Conservation (phyloP, 2,329 filamentous ascomycete species). For the Colletotrichum lini region DNA sequence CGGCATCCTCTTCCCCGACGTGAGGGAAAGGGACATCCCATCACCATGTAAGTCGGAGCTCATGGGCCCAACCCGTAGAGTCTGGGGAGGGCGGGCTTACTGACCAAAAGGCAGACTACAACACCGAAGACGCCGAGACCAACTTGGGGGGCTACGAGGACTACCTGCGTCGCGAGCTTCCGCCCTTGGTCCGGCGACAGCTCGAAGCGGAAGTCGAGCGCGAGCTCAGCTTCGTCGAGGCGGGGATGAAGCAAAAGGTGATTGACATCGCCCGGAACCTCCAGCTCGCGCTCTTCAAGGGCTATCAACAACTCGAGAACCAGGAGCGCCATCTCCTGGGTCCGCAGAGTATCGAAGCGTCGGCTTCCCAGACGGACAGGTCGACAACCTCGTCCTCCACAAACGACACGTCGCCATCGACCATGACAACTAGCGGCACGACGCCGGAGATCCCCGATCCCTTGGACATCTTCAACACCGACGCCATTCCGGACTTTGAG, state of each 20-base stretch:
- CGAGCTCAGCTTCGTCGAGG: slow-evolving; percentile 47
- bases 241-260: slow-evolving; percentile 45
- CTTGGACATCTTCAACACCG: slow-evolving; percentile 26
- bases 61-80: accelerated
- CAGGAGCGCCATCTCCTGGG: slow-evolving; percentile 17
- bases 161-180: slow-evolving; percentile 52
- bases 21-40: slow-evolving; percentile 42
- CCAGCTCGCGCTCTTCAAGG: slow-evolving; percentile 45
- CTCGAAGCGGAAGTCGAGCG: slow-evolving; percentile 49
- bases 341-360: neutral
- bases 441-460: slow-evolving; percentile 37
- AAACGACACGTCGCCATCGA: slow-evolving; percentile 31
- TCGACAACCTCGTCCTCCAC: slow-evolving; percentile 3
- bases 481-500: slow-evolving; percentile 32
- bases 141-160: slow-evolving; percentile 46
- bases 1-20: slow-evolving; percentile 54
- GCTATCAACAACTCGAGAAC: slow-evolving; percentile 38
- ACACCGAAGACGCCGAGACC: slow-evolving; percentile 45
- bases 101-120: slow-evolving; percentile 50
- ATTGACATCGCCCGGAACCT: slow-evolving; percentile 45
- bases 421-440: slow-evolving; percentile 26
- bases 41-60: slow-evolving; percentile 32
- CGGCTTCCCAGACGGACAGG: neutral
- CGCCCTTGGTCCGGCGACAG: slow-evolving; percentile 50
- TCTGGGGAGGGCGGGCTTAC: neutral